Conservation (phyloP, 2,329 filamentous ascomycete species). For the Neoarthrinium moseri region DNA sequence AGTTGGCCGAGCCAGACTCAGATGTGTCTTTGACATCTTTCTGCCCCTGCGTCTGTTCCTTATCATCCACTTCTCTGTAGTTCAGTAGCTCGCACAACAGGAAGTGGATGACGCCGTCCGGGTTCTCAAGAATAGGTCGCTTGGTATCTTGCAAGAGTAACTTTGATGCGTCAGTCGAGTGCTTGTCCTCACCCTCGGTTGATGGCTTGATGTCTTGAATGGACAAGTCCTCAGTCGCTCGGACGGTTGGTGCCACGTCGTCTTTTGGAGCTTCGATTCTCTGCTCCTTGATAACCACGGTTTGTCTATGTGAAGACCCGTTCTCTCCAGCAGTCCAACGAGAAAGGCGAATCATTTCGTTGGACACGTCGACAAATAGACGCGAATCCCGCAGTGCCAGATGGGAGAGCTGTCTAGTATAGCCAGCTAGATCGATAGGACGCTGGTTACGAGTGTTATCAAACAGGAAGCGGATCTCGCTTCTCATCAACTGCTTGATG, state of each 20-base stretch:
- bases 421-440: slow-evolving; percentile 67
- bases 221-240: slow-evolving; percentile 44
- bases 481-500: slow-evolving; percentile 86
- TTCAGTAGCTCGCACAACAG: slow-evolving; percentile 88
- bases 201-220: slow-evolving; percentile 57
- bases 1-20: slow-evolving; percentile 31
- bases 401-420: slow-evolving; percentile 74
- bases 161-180: slow-evolving; percentile 66
- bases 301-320: slow-evolving; percentile 28
- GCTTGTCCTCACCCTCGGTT: slow-evolving; percentile 58
- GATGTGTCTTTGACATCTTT: slow-evolving; percentile 41
- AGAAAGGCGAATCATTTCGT: slow-evolving; percentile 76
- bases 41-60: slow-evolving; percentile 47
- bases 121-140: slow-evolving; percentile 82
- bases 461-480: slow-evolving; percentile 80
- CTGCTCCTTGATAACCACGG: slow-evolving; percentile 41
- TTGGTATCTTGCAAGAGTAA: slow-evolving; percentile 63
- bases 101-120: slow-evolving; percentile 94
- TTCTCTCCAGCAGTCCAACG: slow-evolving; percentile 50
- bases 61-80: slow-evolving; percentile 90
- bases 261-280: slow-evolving; percentile 30
- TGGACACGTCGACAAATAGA: slow-evolving; percentile 83
- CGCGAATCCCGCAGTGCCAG: slow-evolving; percentile 79
- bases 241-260: slow-evolving; percentile 43
- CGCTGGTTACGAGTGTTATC: slow-evolving; percentile 54